Evolutionary conservation across 2,329 filamentous ascomycete genomes (phyloP).

Genomic region (Dothideomycetes sp.): DNA sequence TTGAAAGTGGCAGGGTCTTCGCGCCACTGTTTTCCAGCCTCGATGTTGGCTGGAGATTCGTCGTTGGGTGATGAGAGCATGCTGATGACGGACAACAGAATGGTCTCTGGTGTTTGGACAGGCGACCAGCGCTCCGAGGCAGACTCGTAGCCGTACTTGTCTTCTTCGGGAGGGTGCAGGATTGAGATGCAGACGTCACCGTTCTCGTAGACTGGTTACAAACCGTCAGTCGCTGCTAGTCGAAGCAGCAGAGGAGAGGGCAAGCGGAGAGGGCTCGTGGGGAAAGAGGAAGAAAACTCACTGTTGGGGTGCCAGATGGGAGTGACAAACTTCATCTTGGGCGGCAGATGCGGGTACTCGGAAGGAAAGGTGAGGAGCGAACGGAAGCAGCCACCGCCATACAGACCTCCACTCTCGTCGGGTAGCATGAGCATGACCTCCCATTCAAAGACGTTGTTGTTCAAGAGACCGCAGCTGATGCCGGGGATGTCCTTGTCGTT

Average conservation of each 20-base stretch:
- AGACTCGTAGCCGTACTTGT: conserved; percentile 86
- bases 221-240: neutral
- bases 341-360: conserved; percentile 80
- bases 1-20: conserved; percentile 74
- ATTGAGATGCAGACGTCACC: conserved; percentile 96
- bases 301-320: conserved; percentile 92
- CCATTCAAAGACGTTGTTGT: conserved; percentile 90
- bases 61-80: conserved; percentile 89
- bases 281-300: conserved; percentile 28
- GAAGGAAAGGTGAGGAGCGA: conserved; percentile 73
- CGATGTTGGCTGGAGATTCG: conserved; percentile 89
- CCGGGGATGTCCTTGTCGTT: conserved; percentile 82
- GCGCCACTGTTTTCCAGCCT: conserved; percentile 80
- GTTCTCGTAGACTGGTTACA: conserved; percentile 59
- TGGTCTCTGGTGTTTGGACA: conserved; percentile 91
- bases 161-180: conserved; percentile 87
- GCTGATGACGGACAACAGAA: conserved; percentile 83
- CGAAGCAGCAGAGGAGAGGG: neutral
- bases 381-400: conserved; percentile 73
- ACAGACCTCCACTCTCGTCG: conserved; percentile 49
- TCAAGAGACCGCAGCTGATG: conserved; percentile 83
- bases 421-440: conserved; percentile 98
- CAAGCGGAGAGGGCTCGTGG: neutral
- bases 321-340: conserved; percentile 75
- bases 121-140: conserved; percentile 89